These are phyloP conservation scores for Elsinoe batatas DNA, from an alignment of 2,329 filamentous ascomycete species.

Conservation along the genomic window DNA sequence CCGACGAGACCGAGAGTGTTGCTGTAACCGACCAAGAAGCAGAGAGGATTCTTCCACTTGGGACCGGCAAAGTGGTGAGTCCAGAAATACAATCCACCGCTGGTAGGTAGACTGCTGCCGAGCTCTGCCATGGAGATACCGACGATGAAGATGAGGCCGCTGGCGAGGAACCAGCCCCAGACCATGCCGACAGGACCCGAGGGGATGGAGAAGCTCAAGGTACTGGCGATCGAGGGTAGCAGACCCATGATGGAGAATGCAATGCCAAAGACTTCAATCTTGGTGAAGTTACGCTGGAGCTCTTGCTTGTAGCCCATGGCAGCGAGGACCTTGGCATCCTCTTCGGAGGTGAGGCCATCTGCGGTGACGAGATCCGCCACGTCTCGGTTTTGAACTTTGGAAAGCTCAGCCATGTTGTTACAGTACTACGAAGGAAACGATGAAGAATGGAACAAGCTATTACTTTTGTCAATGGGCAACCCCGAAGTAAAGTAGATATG, in stretches of 20 bases:
- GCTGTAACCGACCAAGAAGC: constrained; percentile 51
- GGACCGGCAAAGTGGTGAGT: constrained; percentile 50
- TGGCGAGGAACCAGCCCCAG: constrained; percentile 52
- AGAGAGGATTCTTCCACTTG: constrained; percentile 47
- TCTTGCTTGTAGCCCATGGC: constrained; percentile 48
- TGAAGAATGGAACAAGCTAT: no score
- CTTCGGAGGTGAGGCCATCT: constrained; percentile 26
- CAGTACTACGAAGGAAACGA: background rate
- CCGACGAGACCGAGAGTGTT: constrained; percentile 53
- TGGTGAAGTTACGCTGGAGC: constrained; percentile 50
- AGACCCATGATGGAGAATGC: constrained; percentile 47
- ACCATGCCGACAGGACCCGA: constrained; percentile 52
- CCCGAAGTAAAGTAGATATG: no score
- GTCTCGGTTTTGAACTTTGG: background rate
- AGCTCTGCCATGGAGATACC: constrained; percentile 47
- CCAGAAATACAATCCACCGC: constrained; percentile 50
- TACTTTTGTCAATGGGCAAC: no score
- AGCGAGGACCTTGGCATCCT: constrained; percentile 33
- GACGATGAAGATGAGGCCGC: constrained; percentile 48
- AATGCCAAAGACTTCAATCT: constrained; percentile 50
- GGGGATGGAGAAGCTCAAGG: constrained; percentile 45
- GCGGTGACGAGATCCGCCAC: constrained; percentile 9
- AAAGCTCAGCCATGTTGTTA: constrained; percentile 5
- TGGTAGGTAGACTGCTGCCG: constrained; percentile 44
- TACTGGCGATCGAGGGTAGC: constrained; percentile 51